These are phyloP conservation scores for slime mould (Dictyostelium discoideum) DNA, from an alignment of 78 protist genomes.

Conservation along the genomic window DNA sequence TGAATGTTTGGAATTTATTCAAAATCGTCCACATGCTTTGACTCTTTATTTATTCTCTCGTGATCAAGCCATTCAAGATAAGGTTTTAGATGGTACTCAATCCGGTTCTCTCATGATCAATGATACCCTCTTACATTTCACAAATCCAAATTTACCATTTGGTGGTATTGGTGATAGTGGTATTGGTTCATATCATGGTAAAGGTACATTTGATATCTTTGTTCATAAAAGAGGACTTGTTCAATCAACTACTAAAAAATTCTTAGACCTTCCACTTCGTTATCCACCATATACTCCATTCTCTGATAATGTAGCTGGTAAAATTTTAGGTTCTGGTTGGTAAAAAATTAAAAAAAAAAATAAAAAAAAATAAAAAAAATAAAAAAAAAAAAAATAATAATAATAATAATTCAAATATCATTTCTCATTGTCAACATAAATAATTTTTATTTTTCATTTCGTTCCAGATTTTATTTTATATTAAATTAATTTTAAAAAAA, in stretches of 20 bases:
- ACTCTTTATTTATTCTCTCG: slow-evolving; percentile 91
- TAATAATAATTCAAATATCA: neutral
- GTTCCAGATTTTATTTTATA: neutral
- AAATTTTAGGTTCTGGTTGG: slow-evolving; percentile 33
- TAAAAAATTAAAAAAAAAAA: neutral
- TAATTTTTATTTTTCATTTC: too few species aligned
- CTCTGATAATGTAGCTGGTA: slow-evolving; percentile 51
- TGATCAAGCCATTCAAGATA: slow-evolving; percentile 47
- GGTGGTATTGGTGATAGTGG: slow-evolving; percentile 98
- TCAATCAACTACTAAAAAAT: slow-evolving; percentile 57
- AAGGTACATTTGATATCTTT: slow-evolving; percentile 81
- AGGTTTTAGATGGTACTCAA: slow-evolving; percentile 34
- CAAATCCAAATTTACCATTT: slow-evolving; percentile 90
- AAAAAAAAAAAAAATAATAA: neutral
- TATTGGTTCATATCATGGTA: slow-evolving; percentile 92
- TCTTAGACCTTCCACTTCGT: slow-evolving; percentile 52
- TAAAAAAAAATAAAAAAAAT: neutral
- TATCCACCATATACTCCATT: slow-evolving; percentile 65
- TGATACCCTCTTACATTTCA: slow-evolving; percentile 73
- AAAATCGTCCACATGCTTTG: slow-evolving; percentile 83
- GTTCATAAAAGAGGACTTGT: slow-evolving; percentile 85
- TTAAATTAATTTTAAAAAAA: neutral
- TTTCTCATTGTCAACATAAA: neutral
- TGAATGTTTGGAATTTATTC: slow-evolving; percentile 78
- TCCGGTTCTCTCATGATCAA: slow-evolving; percentile 73